Percentiles rank a stretch among this genome's conserved stretches.
These are phyloP conservation scores for Diversispora epigaea DNA, from an alignment of 192 early-diverging fungal species.

Conservation along the genomic window DNA sequence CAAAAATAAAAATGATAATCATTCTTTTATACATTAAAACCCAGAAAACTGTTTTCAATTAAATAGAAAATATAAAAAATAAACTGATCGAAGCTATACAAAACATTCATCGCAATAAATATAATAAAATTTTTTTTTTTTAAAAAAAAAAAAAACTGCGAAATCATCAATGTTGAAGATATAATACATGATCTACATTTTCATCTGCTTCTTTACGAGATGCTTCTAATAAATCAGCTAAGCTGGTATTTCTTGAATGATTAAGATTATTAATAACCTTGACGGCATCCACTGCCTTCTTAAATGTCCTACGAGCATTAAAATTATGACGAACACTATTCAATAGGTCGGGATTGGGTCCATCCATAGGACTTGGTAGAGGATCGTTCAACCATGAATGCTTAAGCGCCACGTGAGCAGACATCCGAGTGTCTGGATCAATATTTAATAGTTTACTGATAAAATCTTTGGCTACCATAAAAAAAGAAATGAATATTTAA, in stretches of 20 bases:
- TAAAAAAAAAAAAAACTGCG: not conserved
- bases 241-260: slow-evolving; percentile 6
- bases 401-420: slow-evolving; percentile 61
- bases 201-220: slow-evolving; percentile 16
- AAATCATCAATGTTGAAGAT: not conserved
- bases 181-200: slow-evolving; percentile 17
- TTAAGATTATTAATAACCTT: slow-evolving; percentile 36
- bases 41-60: too few relatives aligned
- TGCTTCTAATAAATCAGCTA: not conserved
- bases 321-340: slow-evolving; percentile 64
- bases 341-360: slow-evolving; percentile 52
- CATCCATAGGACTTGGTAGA: slow-evolving; percentile 25
- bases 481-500: not conserved
- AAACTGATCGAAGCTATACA: too few relatives aligned
- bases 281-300: slow-evolving; percentile 57
- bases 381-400: slow-evolving; percentile 68
- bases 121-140: not conserved
- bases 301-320: slow-evolving; percentile 66
- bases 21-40: too few relatives aligned
- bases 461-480: slow-evolving; percentile 60
- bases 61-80: too few relatives aligned
- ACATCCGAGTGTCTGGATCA: slow-evolving; percentile 61
- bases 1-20: too few relatives aligned
- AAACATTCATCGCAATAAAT: too few relatives aligned
- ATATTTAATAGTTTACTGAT: slow-evolving; percentile 58